Percentiles rank a stretch among this genome's conserved stretches.
phyloP scores from a whole-genome alignment of 176 grass and related monocot genomes.

The Oryza longistaminata region DNA sequence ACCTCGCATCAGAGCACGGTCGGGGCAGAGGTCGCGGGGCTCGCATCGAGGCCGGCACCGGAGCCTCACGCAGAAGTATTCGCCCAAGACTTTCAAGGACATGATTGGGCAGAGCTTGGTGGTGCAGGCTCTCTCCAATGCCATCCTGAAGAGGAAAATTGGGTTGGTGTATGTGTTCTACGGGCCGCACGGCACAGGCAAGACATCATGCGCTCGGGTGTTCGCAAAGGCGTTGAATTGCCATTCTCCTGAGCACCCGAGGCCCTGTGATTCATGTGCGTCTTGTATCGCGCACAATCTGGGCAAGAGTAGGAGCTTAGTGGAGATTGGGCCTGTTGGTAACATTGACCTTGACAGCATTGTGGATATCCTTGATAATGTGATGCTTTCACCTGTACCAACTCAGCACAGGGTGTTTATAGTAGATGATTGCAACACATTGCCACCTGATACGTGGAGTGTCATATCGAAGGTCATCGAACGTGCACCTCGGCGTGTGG shows the following conservation, averaged over 20 bases:
- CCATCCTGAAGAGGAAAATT: slow-evolving; percentile 71
- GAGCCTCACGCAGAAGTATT: slow-evolving; percentile 83
- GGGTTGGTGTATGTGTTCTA: slow-evolving; percentile 88
- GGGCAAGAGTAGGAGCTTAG: slow-evolving; percentile 65
- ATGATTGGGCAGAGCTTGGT: slow-evolving; percentile 84
- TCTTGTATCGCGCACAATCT: slow-evolving; percentile 83
- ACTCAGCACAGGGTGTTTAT: slow-evolving; percentile 67
- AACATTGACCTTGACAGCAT: slow-evolving; percentile 72
- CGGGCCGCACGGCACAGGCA: slow-evolving; percentile 82
- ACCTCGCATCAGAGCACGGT: slow-evolving; percentile 56
- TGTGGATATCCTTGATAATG: slow-evolving; percentile 65
- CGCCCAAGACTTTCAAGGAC: slow-evolving; percentile 86
- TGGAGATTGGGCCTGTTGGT: slow-evolving; percentile 79
- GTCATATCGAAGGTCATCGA: slow-evolving; percentile 74
- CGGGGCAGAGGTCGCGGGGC: slow-evolving; percentile 46
- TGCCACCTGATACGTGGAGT: slow-evolving; percentile 69
- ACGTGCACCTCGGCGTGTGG: slow-evolving; percentile 53
- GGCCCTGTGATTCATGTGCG: slow-evolving; percentile 79
- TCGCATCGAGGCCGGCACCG: slow-evolving; percentile 51
- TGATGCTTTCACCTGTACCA: slow-evolving; percentile 54
- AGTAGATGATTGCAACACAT: slow-evolving; percentile 77
- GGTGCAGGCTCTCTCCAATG: slow-evolving; percentile 85
- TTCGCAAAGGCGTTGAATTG: slow-evolving; percentile 95
- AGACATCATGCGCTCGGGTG: slow-evolving; percentile 84
- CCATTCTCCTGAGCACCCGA: slow-evolving; percentile 68